Evolutionary conservation across 176 grass and related monocot species (phyloP).

Genomic region (Chrysopogon serrulatus): DNA sequence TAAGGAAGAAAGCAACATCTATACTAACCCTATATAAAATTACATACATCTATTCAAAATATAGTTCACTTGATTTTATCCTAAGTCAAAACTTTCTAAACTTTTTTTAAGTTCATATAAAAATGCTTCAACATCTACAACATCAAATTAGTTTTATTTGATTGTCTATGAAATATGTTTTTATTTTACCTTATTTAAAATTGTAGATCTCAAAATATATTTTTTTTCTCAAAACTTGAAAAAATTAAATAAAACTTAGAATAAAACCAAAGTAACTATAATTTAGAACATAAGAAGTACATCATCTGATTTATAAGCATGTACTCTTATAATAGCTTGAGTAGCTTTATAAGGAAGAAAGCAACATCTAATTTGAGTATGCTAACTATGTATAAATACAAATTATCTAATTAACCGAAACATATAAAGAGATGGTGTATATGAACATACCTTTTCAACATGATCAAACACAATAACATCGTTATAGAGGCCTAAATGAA

Average conservation of each 20-base stretch:
- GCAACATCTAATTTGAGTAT: not conserved
- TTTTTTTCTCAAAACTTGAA: too few species aligned
- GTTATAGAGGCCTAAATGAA: constrained; percentile 91
- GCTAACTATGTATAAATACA: not conserved
- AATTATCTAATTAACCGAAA: not conserved
- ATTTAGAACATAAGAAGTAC: not conserved
- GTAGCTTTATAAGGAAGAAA: not conserved
- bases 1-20: not conserved
- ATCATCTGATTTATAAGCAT: not conserved
- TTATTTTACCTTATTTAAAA: too few species aligned
- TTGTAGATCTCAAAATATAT: too few species aligned
- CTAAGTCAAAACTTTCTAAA: not conserved
- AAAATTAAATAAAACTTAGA: too few species aligned
- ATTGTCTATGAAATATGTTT: not conserved
- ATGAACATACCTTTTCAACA: constrained; percentile 68
- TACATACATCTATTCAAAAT: not conserved
- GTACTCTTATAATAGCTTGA: not conserved
- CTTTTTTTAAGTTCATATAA: not conserved
- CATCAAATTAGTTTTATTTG: not conserved
- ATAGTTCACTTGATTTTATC: not conserved
- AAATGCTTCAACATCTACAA: not conserved
- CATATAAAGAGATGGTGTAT: not conserved
- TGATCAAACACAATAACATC: constrained; percentile 85
- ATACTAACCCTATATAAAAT: too few species aligned
- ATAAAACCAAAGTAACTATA: not conserved